Evolutionary conservation across 1,139 yeast genomes (phyloP).

Genomic region (Kodamaea fungicola): DNA sequence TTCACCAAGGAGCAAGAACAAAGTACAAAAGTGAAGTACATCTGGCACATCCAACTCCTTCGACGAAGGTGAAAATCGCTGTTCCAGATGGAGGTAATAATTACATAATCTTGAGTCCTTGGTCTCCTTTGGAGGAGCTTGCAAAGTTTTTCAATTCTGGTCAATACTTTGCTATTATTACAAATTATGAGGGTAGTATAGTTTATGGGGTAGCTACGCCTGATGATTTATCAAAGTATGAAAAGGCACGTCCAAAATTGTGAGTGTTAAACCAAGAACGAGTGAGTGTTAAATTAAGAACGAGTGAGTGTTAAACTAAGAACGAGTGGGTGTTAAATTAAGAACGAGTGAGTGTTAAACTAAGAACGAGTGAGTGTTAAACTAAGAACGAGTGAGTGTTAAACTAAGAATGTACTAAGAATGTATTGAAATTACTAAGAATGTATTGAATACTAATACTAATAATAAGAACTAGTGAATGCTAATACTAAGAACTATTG

Average conservation of each 20-base stretch:
- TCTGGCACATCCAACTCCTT: slow-evolving; percentile 5
- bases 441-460: too few species aligned
- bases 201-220: slow-evolving; percentile 65
- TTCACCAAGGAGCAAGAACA: slow-evolving; percentile 34
- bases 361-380: too few species aligned
- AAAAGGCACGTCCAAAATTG: slow-evolving; percentile 49
- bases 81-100: slow-evolving; percentile 30
- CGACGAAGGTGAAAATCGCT: slow-evolving; percentile 22
- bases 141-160: slow-evolving; percentile 51
- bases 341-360: too few species aligned
- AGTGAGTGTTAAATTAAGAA: too few species aligned
- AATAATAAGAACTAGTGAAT: too few species aligned
- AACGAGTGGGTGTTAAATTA: too few species aligned
- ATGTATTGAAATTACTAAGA: too few species aligned
- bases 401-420: too few species aligned
- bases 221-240: slow-evolving; percentile 55
- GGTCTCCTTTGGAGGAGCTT: slow-evolving; percentile 55
- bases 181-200: slow-evolving; percentile 51
- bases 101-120: slow-evolving; percentile 50
- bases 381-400: too few species aligned
- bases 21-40: slow-evolving; percentile 25
- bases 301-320: too few species aligned
- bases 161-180: slow-evolving; percentile 55
- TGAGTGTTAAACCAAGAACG: too few species aligned
- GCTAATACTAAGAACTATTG: too few species aligned